phyloP scores from a whole-genome alignment of 1,284 basidiomycete species.

The Dichomitus squalens region DNA sequence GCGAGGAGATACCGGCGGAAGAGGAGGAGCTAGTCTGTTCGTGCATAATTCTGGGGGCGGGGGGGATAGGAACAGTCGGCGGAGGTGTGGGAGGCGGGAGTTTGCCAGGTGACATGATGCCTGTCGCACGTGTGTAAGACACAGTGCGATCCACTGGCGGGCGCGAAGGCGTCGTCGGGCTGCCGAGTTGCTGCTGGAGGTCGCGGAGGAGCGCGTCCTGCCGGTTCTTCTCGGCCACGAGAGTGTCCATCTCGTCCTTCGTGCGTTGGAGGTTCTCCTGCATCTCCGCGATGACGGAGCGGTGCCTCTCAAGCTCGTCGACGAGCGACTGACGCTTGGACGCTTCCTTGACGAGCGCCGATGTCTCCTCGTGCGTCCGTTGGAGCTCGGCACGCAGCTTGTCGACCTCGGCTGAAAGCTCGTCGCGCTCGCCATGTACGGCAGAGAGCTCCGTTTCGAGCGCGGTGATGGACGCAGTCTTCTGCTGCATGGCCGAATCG shows the following conservation, averaged over 20 bases:
- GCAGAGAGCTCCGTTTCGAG: conserved; percentile 52
- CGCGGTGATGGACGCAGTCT: conserved; percentile 45
- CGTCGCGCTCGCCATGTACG: conserved; percentile 52
- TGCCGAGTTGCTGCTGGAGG: conserved; percentile 74
- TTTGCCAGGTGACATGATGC: conserved; percentile 66
- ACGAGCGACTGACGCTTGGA: conserved; percentile 74
- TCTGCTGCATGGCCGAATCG: conserved; percentile 53
- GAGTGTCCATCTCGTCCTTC: conserved; percentile 78
- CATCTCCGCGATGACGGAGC: conserved; percentile 71
- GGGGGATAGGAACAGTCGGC: conserved; percentile 86
- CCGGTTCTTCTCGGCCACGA: conserved; percentile 71
- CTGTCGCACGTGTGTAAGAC: conserved; percentile 57
- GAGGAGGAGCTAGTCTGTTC: conserved; percentile 47
- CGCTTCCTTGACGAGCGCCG: conserved; percentile 66
- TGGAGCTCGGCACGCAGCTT: conserved; percentile 63
- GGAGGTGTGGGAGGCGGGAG: conserved; percentile 88
- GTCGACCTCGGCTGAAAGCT: conserved; percentile 55
- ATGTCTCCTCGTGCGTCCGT: conserved; percentile 57
- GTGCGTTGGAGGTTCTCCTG: conserved; percentile 75
- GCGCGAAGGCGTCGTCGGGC: conserved; percentile 46
- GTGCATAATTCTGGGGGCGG: conserved; percentile 60
- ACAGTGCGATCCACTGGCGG: conserved; percentile 55
- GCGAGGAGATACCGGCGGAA: conserved; percentile 48
- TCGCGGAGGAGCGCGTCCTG: conserved; percentile 73
- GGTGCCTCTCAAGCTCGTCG: conserved; percentile 75